Base-by-base conservation (phyloP, 148 eudicot genomes). In the Vaccinium vitisidaea region DNA sequence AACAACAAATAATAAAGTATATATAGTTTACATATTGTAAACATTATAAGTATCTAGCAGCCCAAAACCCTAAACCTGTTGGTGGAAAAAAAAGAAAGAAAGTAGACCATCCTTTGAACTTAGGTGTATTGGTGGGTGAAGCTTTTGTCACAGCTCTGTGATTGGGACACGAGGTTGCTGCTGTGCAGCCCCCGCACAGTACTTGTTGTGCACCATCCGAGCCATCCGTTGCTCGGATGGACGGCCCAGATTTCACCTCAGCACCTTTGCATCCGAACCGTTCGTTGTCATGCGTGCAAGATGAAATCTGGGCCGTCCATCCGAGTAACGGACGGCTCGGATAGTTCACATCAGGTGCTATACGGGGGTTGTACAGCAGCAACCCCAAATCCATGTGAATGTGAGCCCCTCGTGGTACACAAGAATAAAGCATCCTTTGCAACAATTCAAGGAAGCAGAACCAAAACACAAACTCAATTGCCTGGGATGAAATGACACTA, bases 371-470 rank as follows among this genome's bases (percentile, higher is more conserved):
- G 32, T 1, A 30, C 1, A 30, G 1, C 32, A 30, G 32, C 32
- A 30, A 30, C 32, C 32, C 32, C 32, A 30, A 30, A 30, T 30
- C 32, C 32, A 5, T 27, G 16, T 27, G 74, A 27, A 69, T 27
- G 74, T 13, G 36, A 78, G 6, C 39, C 12, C 15, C 27, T 74
- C 70, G 2, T 0, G 56, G 69, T n/a, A 78, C 79, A 54, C 54
- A 75, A 46, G 71, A 83, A 56, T 75, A 75, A 83, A 83, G 85
- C 79, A 70, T 19, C 23, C 46, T 53, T 23, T 80, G 23, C 50
- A 70, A 80, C 48, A 49, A 50, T 27, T 67, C 75, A 65, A 69
- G 14, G 25, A 78, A 9, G 49, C 13, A 4, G 6, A 10, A 46
- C 11, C 50, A 27, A 6, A 8, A 46, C 10, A 30, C n/a, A 2